phyloP scores from a whole-genome alignment of 495 filamentous ascomycete species.

The Polyplosphaeria fusca region DNA sequence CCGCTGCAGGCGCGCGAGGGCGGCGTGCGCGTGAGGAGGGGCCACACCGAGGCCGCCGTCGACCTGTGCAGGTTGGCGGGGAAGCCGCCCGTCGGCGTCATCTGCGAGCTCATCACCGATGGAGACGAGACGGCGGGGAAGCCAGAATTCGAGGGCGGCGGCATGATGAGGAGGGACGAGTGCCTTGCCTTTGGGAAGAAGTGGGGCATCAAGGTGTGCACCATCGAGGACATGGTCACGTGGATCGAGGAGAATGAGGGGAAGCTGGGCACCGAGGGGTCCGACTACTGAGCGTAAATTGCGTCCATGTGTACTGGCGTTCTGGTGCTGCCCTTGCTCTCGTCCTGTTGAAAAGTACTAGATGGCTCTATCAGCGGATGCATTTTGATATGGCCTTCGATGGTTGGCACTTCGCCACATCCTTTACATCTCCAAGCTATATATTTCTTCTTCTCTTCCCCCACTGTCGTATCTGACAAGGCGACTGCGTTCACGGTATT shows the following conservation, averaged over 20 bases:
- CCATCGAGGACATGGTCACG: slow-evolving; percentile 82
- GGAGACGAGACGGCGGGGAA: slow-evolving; percentile 48
- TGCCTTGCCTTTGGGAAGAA: slow-evolving; percentile 83
- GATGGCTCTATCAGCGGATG: too few species aligned
- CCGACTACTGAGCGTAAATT: slow-evolving; percentile 33
- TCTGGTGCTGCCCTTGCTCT: too few species aligned
- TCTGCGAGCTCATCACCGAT: slow-evolving; percentile 57
- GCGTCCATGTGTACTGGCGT: too few species aligned
- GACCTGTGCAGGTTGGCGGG: slow-evolving; percentile 44
- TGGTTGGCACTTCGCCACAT: too few species aligned
- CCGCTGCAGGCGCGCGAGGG: slow-evolving; percentile 77
- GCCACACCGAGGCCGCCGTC: slow-evolving; percentile 86
- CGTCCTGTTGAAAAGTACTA: too few species aligned
- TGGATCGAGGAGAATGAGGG: slow-evolving; percentile 66
- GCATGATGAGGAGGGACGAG: slow-evolving; percentile 90
- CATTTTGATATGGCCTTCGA: too few species aligned
- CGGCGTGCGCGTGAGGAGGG: slow-evolving; percentile 71
- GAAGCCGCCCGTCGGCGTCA: slow-evolving; percentile 64
- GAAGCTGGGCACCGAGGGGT: slow-evolving; percentile 28
- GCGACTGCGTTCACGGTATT: too few species aligned
- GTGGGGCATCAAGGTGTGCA: slow-evolving; percentile 91
- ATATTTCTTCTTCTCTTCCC: too few species aligned
- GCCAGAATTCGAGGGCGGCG: slow-evolving; percentile 55
- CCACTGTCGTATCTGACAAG: too few species aligned
- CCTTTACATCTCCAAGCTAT: too few species aligned